Evolutionary conservation across 129 eudicot genomes (phyloP).

Genomic region (Arctium minus): DNA sequence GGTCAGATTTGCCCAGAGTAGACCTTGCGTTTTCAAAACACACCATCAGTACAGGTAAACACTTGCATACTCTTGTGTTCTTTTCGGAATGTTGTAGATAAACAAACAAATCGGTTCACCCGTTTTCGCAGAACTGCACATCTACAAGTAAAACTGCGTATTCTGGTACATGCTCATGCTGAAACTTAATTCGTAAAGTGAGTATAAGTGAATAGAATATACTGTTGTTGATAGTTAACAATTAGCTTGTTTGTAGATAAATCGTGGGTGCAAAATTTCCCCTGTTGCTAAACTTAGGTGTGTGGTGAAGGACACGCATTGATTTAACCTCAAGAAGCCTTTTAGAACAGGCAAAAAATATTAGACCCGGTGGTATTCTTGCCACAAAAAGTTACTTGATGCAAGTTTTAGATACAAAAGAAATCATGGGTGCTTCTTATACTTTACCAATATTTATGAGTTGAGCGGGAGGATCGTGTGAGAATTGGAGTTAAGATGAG

Average conservation of each 20-base stretch:
- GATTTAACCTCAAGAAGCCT: background rate
- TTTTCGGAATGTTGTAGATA: slow-evolving; percentile 22
- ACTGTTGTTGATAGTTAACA: background rate
- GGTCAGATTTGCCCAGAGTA: slow-evolving; percentile 26
- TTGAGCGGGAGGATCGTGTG: too few species aligned
- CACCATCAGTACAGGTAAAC: slow-evolving; percentile 3
- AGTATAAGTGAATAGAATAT: slow-evolving; percentile 6
- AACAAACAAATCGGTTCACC: background rate
- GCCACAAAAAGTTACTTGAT: background rate
- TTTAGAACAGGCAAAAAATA: background rate
- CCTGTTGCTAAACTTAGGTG: background rate
- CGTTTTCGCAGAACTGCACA: slow-evolving; percentile 8
- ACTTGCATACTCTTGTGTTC: slow-evolving; percentile 17
- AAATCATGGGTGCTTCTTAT: background rate
- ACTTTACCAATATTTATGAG: too few species aligned
- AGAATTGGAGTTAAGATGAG: too few species aligned
- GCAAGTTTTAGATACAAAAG: background rate
- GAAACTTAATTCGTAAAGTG: background rate
- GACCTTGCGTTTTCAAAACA: background rate
- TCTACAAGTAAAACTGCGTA: background rate
- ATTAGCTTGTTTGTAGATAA: background rate
- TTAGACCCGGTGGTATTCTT: too few species aligned
- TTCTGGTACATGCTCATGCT: slow-evolving; percentile 1
- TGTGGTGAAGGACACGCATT: background rate
- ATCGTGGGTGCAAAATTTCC: background rate